phyloP scores from a whole-genome alignment of 192 early-diverging fungal species.

The Lobulomyces angularis region DNA sequence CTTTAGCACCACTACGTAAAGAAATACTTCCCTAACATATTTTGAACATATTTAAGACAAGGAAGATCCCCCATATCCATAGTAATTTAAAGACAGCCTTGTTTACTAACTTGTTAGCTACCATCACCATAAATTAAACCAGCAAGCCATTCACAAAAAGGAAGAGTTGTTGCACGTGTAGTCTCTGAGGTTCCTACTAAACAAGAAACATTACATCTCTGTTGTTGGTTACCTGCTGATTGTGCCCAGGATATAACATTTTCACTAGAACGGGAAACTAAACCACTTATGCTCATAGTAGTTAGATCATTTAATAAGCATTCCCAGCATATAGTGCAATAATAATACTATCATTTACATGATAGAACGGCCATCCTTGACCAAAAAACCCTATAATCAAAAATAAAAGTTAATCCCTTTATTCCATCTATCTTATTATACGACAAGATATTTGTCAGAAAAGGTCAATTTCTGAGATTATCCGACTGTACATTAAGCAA shows the following conservation, averaged over 20 bases:
- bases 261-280: too few species aligned
- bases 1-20: neutral
- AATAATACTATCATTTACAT: too few species aligned
- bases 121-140: slow-evolving; percentile 1
- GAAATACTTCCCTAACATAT: neutral
- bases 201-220: too few species aligned
- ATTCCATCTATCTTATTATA: neutral
- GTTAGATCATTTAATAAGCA: too few species aligned
- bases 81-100: too few species aligned
- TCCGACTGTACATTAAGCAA: slow-evolving; percentile 1
- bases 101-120: neutral
- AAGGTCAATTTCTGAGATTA: neutral
- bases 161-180: neutral
- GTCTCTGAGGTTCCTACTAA: slow-evolving; percentile 2
- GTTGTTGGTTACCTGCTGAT: too few species aligned
- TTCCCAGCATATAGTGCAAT: too few species aligned
- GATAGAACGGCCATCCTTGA: too few species aligned
- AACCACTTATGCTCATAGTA: too few species aligned
- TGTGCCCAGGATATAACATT: too few species aligned
- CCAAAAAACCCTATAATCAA: neutral
- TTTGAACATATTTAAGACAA: neutral
- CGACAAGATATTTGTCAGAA: neutral
- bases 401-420: neutral
- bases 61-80: too few species aligned
- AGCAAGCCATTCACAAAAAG: neutral